phyloP scores from a whole-genome alignment of 441 rosid genomes.

The Arabidopsis hybrid region DNA sequence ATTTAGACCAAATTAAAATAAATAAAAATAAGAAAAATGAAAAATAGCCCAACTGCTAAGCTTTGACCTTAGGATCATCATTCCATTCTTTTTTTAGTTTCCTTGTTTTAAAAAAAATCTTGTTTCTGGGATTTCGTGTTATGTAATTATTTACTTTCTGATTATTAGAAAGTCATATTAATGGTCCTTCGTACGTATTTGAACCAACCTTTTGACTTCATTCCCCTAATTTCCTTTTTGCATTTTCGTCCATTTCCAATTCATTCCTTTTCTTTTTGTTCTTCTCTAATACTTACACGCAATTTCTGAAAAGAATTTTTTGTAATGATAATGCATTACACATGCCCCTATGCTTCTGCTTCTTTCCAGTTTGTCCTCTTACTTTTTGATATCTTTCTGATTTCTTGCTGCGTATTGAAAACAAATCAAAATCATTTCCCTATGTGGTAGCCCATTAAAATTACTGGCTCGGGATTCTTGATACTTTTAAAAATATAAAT shows the following conservation, averaged over 20 bases:
- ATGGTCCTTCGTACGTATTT: slow-evolving; percentile 39
- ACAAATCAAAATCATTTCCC: slow-evolving; percentile 41
- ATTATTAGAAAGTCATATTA: slow-evolving; percentile 23
- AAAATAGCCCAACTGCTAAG: slow-evolving; percentile 46
- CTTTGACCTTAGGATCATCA: slow-evolving; percentile 49
- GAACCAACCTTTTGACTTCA: slow-evolving; percentile 38
- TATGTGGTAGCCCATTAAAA: slow-evolving; percentile 32
- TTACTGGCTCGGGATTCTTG: slow-evolving; percentile 19
- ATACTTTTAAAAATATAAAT: not conserved
- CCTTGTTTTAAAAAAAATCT: not conserved
- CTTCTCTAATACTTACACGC: slow-evolving; percentile 9
- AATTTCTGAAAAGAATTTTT: not conserved
- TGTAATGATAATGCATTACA: slow-evolving; percentile 34
- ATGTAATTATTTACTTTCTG: slow-evolving; percentile 26
- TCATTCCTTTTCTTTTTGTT: slow-evolving; percentile 6
- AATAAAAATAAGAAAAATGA: not conserved
- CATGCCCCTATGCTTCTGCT: slow-evolving; percentile 40
- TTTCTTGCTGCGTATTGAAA: slow-evolving; percentile 24
- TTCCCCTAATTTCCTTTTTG: slow-evolving; percentile 16
- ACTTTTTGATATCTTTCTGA: slow-evolving; percentile 22
- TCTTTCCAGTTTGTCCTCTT: slow-evolving; percentile 41
- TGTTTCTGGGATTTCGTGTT: slow-evolving; percentile 25
- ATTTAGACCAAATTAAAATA: slow-evolving; percentile 25
- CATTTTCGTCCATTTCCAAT: slow-evolving; percentile 23
- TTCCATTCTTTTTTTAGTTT: slow-evolving; percentile 26